Conservation (phyloP, 441 rosid genomes). For the Daphne laureola region DNA sequence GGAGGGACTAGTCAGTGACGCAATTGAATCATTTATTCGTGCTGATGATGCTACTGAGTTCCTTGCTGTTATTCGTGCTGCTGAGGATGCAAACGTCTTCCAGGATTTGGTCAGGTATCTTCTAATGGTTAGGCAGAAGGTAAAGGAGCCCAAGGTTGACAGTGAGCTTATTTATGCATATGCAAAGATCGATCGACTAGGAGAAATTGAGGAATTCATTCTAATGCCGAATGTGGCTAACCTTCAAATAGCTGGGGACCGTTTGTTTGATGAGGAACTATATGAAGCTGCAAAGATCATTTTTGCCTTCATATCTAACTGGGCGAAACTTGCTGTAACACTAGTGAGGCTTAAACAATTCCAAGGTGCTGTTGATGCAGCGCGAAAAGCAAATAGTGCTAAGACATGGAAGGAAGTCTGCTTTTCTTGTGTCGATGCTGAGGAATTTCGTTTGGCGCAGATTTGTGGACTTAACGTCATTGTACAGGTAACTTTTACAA, state of each 20-base stretch:
- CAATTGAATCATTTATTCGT: conserved; percentile 65
- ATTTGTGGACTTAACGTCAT: conserved; percentile 71
- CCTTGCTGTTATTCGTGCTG: conserved; percentile 49
- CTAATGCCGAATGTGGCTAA: conserved; percentile 80
- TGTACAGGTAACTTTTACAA: conserved; percentile 36
- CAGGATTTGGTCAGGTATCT: conserved; percentile 69
- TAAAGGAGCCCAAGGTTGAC: conserved; percentile 69
- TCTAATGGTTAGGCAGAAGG: conserved; percentile 66
- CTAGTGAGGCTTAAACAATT: conserved; percentile 62
- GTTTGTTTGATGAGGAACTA: conserved; percentile 49
- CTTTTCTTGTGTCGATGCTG: conserved; percentile 81
- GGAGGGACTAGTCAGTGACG: conserved; percentile 64
- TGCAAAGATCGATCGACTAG: conserved; percentile 65
- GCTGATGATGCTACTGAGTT: conserved; percentile 72
- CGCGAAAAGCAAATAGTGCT: conserved; percentile 71
- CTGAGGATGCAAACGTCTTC: conserved; percentile 57
- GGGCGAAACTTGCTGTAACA: conserved; percentile 69
- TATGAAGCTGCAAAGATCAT: conserved; percentile 74
- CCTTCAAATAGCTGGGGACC: conserved; percentile 62
- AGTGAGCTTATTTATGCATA: conserved; percentile 73
- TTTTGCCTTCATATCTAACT: conserved; percentile 67
- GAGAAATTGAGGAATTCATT: conserved; percentile 67
- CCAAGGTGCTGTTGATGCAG: conserved; percentile 79
- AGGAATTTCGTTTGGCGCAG: conserved; percentile 75
- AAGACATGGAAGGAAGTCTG: conserved; percentile 81